Evolutionary conservation across 2,329 filamentous ascomycete species (phyloP).

Genomic region (Drechslerella dactyloides): DNA sequence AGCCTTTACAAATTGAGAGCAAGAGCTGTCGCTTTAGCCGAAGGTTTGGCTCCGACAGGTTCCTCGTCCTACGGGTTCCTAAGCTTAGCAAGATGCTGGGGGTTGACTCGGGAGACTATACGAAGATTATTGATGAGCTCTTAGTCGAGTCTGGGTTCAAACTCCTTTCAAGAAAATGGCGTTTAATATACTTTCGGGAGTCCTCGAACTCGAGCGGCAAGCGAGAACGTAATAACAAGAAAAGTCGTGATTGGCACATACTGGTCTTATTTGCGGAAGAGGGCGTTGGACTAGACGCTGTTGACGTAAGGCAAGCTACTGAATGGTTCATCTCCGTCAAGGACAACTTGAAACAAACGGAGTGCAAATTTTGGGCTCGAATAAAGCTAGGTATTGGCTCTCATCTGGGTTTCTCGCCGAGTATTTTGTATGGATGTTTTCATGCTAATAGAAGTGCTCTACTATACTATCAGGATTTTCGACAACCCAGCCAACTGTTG

Average conservation of each 20-base stretch:
- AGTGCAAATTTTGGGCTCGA: slow-evolving; percentile 38
- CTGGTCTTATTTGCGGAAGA: slow-evolving; percentile 34
- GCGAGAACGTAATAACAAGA: neutral
- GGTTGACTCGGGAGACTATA: neutral
- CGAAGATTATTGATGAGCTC: neutral
- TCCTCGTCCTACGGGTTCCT: slow-evolving; percentile 17
- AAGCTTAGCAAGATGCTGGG: slow-evolving; percentile 1
- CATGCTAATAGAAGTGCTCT: neutral
- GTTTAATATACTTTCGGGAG: slow-evolving; percentile 16
- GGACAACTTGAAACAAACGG: neutral
- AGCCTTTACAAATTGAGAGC: slow-evolving; percentile 5
- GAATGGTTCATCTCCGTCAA: slow-evolving; percentile 29
- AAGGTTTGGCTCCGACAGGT: slow-evolving; percentile 29
- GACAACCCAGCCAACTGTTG: slow-evolving; percentile 50
- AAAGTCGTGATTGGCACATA: neutral
- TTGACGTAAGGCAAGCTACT: slow-evolving; percentile 4
- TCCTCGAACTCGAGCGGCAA: slow-evolving; percentile 9
- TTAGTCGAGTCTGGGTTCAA: slow-evolving; percentile 18
- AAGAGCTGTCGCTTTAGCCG: slow-evolving; percentile 11
- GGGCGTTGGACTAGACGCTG: slow-evolving; percentile 5
- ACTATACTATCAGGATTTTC: slow-evolving; percentile 52
- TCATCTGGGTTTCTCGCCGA: neutral
- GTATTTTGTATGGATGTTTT: neutral
- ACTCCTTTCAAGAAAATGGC: slow-evolving; percentile 24
- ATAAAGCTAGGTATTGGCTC: slow-evolving; percentile 18